These are phyloP conservation scores for Emmonsiellopsis sp. DNA, from an alignment of 2,329 filamentous ascomycete species.

Conservation along the genomic window DNA sequence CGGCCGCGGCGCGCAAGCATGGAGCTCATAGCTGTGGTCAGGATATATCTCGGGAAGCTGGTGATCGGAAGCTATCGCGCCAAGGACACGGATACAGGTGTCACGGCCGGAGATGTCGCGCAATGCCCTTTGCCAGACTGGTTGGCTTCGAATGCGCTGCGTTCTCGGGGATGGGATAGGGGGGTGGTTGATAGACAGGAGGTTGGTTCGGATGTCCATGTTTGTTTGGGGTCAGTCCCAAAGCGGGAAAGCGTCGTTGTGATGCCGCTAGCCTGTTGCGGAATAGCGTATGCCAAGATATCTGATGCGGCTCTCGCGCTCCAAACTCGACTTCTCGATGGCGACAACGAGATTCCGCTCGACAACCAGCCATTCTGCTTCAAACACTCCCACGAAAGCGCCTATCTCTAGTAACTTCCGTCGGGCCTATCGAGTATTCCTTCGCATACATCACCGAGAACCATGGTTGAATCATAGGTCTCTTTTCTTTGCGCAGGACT, in stretches of 20 bases:
- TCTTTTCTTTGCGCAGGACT: neutral
- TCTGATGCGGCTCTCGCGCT: neutral
- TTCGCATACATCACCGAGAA: neutral
- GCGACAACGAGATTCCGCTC: neutral
- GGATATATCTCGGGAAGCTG: neutral
- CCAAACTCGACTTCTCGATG: neutral
- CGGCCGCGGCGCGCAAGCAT: conserved; percentile 22
- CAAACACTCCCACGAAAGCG: neutral
- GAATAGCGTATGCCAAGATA: conserved; percentile 10
- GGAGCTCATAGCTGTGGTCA: conserved; percentile 20
- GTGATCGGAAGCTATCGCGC: too few species aligned
- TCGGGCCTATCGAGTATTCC: neutral
- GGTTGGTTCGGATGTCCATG: neutral
- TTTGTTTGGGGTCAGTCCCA: conserved; percentile 6
- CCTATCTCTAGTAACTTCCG: neutral
- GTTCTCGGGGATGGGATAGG: neutral
- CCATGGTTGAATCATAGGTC: neutral
- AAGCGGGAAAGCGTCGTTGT: conserved; percentile 4
- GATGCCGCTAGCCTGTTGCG: conserved; percentile 13
- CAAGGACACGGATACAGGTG: too few species aligned
- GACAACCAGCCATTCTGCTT: neutral
- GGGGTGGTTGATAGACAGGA: neutral
- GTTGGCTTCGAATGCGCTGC: neutral
- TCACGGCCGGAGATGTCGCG: neutral
- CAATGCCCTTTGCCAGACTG: neutral